A percentile compares a stretch with the other conserved stretches of the same genome.
phyloP scores from a whole-genome alignment of 1,284 basidiomycete genomes.

The Malassezia restricta region DNA sequence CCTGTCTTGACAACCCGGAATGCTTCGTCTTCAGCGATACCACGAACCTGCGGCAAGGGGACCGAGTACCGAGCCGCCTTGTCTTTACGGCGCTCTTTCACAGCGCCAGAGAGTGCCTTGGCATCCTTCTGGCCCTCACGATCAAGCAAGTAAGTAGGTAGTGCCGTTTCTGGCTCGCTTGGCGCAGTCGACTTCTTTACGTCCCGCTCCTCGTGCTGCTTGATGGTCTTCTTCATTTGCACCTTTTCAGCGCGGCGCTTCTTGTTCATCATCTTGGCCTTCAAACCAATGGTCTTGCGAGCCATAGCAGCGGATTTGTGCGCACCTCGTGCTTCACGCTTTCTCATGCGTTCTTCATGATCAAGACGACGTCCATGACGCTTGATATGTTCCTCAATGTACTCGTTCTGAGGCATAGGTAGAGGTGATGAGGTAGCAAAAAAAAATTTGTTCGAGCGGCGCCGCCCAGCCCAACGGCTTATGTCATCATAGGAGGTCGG shows the following conservation, averaged over 20 bases:
- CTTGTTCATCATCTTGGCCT: conserved; percentile 92
- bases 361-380: conserved; percentile 43
- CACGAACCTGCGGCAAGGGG: conserved; percentile 87
- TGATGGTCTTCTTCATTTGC: conserved; percentile 96
- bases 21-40: conserved; percentile 98
- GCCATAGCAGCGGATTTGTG: conserved; percentile 76
- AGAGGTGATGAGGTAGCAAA: background rate
- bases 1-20: conserved; percentile 99
- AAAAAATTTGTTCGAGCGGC: background rate
- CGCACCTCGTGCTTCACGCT: conserved; percentile 77
- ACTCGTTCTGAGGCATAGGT: conserved; percentile 45
- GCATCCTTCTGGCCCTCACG: conserved; percentile 94
- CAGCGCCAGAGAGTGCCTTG: conserved; percentile 87
- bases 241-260: conserved; percentile 94
- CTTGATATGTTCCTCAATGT: conserved; percentile 48
- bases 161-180: conserved; percentile 37
- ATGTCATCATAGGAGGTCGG: no score
- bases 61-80: conserved; percentile 97
- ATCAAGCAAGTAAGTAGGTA: conserved; percentile 75
- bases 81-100: conserved; percentile 98
- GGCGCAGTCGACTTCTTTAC: conserved; percentile 53
- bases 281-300: conserved; percentile 89
- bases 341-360: conserved; percentile 54
- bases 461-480: no score
- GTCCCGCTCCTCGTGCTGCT: conserved; percentile 95